Conservation (phyloP, 768 basidiomycete species). For the Nevesoporus exiguus region DNA sequence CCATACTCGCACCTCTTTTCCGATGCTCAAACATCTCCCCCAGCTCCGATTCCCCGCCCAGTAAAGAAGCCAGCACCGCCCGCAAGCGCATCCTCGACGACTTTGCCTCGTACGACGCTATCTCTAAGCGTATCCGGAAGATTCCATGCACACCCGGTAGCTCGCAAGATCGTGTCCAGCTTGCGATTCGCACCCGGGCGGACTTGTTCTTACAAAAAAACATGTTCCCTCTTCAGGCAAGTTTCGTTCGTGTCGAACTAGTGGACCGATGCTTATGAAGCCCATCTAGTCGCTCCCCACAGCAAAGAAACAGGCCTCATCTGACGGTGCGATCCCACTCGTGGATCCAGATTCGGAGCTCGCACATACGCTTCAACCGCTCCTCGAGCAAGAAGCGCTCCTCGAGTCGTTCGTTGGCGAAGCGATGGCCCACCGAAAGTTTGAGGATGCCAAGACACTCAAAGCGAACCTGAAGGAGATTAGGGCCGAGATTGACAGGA, state of each 20-base stretch:
- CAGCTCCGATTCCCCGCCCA: conserved; percentile 49
- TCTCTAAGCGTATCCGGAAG: conserved; percentile 79
- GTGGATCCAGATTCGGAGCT: conserved; percentile 67
- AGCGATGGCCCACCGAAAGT: conserved; percentile 86
- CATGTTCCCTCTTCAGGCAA: conserved; percentile 58
- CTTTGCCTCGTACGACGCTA: conserved; percentile 84
- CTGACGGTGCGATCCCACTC: conserved; percentile 21
- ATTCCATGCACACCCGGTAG: conserved; percentile 64
- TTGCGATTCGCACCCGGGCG: conserved; percentile 73
- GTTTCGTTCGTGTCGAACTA: background rate
- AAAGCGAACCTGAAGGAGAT: conserved; percentile 81
- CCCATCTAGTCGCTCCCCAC: conserved; percentile 44
- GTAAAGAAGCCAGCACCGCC: conserved; percentile 61
- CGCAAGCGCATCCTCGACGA: conserved; percentile 82
- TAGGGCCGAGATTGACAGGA: conserved; percentile 72
- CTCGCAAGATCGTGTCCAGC: conserved; percentile 82
- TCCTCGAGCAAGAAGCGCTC: conserved; percentile 92
- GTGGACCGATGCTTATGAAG: background rate
- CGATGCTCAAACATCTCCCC: background rate
- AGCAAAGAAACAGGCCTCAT: conserved; percentile 34
- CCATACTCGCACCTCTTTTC: conserved; percentile 9
- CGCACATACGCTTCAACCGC: conserved; percentile 74
- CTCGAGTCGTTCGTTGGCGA: conserved; percentile 89
- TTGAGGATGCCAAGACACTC: conserved; percentile 90
- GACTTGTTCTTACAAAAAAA: conserved; percentile 83